Evolutionary conservation across 1,284 basidiomycete species (phyloP), one percentile per base, ranked within the genome.

Genomic region (Rhizoctonia solani): DNA sequence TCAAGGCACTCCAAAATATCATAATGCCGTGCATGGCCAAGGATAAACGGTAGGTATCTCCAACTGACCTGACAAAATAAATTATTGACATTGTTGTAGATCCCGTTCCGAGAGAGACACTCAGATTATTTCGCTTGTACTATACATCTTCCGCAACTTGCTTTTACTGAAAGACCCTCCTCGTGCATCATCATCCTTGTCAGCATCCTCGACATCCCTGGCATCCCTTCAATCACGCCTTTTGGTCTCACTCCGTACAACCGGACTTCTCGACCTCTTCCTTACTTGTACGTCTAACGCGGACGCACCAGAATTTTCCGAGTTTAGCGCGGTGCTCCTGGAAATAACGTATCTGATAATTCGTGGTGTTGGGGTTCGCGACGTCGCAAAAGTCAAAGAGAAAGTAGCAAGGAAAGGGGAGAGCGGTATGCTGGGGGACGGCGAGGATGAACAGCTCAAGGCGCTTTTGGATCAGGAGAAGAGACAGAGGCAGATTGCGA

Each of bases 341-440:
- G 95, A 98, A 77, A 94, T 94, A 32, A 83, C 95, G 69, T 94
- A 95, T 75, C 84, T 96, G 4, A 79, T 95, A 9, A 92, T 92
- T 76, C 85, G 93, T 41, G 88, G 89, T 1, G 82, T 91, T 56
- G 59, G 59, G 1, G 59, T 42, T 4, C 32, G 37, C 16, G 67
- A 68, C 32, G 67, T 54, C 19, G 59, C 34, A 1, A 63, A 42
- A 46, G 39, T 54, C n/a, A 63, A 30, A 54, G 46, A 49, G 21
- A 49, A 49, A 21, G 50, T 27, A 16, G 59, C 21, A n/a, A 63
- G 42, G 25, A 39, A 37, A 11, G 32, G 21, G 14, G 46, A n/a
- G 13, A 47, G 59, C 2, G 54, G 66, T 34, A 54, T 68, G 67
- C 39, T 59, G 14, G 56, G 67, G 21, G 58, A 54, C 49, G 58